These are phyloP conservation scores for Skeletonema marinoi DNA, from an alignment of 108 stramenopile genomes.

Conservation along the genomic window DNA sequence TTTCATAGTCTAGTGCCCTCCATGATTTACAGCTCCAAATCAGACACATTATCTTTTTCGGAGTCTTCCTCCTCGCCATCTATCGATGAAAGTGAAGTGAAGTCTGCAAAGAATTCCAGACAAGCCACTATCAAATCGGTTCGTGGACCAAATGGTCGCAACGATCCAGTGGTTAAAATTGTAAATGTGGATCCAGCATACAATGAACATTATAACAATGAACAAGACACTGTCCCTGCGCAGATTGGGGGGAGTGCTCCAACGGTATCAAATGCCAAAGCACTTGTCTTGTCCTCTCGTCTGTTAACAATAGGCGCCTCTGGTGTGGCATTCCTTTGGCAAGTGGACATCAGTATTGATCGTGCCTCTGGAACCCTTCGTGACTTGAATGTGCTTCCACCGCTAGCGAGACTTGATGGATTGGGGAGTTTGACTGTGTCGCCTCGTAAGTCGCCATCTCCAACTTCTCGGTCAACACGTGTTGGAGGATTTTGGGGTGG, in stretches of 20 bases:
- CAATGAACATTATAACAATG: background rate
- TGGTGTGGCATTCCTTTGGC: slow-evolving; percentile 48
- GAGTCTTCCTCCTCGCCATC: background rate
- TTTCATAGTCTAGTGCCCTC: slow-evolving; percentile 26
- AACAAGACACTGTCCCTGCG: slow-evolving; percentile 37
- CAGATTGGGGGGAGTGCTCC: slow-evolving; percentile 49
- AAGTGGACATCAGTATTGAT: slow-evolving; percentile 40
- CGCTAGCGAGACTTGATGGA: slow-evolving; percentile 44
- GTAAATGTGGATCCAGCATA: slow-evolving; percentile 26
- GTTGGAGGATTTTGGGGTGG: slow-evolving; percentile 12
- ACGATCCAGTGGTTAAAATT: slow-evolving; percentile 37
- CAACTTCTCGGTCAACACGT: slow-evolving; percentile 1
- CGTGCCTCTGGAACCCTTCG: slow-evolving; percentile 20
- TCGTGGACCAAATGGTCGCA: slow-evolving; percentile 37
- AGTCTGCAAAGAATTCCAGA: background rate
- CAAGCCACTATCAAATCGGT: slow-evolving; percentile 28
- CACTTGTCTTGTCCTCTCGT: slow-evolving; percentile 6
- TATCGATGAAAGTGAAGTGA: background rate
- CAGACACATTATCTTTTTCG: slow-evolving; percentile 7
- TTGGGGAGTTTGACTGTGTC: slow-evolving; percentile 39
- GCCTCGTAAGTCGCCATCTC: slow-evolving; percentile 26
- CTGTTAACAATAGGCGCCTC: slow-evolving; percentile 28
- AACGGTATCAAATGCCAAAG: background rate
- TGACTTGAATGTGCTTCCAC: slow-evolving; percentile 36
- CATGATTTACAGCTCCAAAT: slow-evolving; percentile 4